Evolutionary conservation across 2,329 filamentous ascomycete species (phyloP).

Genomic region (Anthostomella pinea): DNA sequence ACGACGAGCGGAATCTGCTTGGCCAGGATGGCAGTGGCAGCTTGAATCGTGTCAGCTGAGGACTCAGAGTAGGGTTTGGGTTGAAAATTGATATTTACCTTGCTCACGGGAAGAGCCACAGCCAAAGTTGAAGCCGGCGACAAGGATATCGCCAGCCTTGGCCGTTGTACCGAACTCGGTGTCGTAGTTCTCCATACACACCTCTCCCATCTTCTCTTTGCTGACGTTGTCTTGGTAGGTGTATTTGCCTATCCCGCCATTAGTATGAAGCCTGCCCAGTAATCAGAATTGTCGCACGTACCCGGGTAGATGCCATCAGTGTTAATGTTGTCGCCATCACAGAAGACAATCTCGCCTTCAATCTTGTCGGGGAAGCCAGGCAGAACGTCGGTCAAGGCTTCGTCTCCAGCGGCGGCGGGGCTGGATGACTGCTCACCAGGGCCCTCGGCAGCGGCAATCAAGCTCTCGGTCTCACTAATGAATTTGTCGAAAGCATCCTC

Average conservation of each 20-base stretch:
- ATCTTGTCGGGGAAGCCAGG: conserved; percentile 85
- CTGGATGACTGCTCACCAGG: conserved; percentile 1
- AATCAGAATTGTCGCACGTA: too few relatives aligned
- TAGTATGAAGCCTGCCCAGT: too few relatives aligned
- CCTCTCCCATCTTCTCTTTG: conserved; percentile 76
- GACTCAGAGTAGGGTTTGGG: too few relatives aligned
- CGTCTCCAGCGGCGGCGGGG: conserved; percentile 39
- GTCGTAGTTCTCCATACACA: conserved; percentile 96
- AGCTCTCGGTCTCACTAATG: conserved; percentile 7
- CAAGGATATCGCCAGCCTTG: conserved; percentile 73
- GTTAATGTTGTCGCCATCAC: conserved; percentile 72
- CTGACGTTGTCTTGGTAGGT: conserved; percentile 87
- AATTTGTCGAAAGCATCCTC: conserved; percentile 52
- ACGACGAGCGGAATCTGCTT: conserved; percentile 79
- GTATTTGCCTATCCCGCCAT: conserved; percentile 57
- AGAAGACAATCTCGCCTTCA: conserved; percentile 68
- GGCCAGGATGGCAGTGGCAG: conserved; percentile 81
- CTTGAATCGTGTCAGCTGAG: too few relatives aligned
- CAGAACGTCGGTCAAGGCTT: conserved; percentile 67
- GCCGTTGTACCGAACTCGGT: conserved; percentile 62
- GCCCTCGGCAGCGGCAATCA: conserved; percentile 4
- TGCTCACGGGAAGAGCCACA: conserved; percentile 48
- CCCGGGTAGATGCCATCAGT: conserved; percentile 92
- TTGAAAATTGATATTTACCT: not conserved
- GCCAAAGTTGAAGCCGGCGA: conserved; percentile 86